Evolutionary conservation across 163 green algal genomes (phyloP).

Genomic region (Picocystis sp.): DNA sequence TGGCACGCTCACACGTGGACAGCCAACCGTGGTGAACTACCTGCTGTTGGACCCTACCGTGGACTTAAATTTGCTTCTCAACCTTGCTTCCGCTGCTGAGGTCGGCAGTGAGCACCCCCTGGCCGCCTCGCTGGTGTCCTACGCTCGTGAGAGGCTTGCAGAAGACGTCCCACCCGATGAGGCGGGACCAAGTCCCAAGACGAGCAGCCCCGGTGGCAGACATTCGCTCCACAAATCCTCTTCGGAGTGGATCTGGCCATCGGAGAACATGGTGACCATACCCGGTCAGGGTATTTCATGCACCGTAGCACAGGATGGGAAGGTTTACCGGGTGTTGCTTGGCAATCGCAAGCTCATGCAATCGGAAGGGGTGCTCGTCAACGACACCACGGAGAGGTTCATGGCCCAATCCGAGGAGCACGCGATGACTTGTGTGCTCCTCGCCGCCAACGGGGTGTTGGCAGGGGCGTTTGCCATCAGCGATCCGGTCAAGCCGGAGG

Average conservation of each 20-base stretch:
- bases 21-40: slow-evolving; percentile 29
- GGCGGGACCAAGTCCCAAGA: background rate
- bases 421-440: slow-evolving; percentile 21
- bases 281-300: slow-evolving; percentile 29
- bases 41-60: slow-evolving; percentile 11
- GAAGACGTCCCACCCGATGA: background rate
- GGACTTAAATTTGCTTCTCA: slow-evolving; percentile 22
- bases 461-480: slow-evolving; percentile 38
- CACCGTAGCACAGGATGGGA: background rate
- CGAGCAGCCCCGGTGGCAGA: too few relatives aligned
- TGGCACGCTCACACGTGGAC: slow-evolving; percentile 76
- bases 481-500: slow-evolving; percentile 78
- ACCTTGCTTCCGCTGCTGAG: slow-evolving; percentile 57
- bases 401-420: slow-evolving; percentile 29
- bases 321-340: slow-evolving; percentile 33
- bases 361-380: slow-evolving; percentile 28
- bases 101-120: slow-evolving; percentile 79
- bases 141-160: slow-evolving; percentile 7
- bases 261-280: slow-evolving; percentile 15
- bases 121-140: slow-evolving; percentile 47
- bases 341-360: slow-evolving; percentile 60
- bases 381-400: slow-evolving; percentile 24
- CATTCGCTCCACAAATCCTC: too few relatives aligned
- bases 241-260: too few relatives aligned
- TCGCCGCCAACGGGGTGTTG: slow-evolving; percentile 21